Percentiles rank a stretch among this genome's conserved stretches.
Evolutionary conservation across 306 rosid species (phyloP).

Genomic region (Malus fusca): DNA sequence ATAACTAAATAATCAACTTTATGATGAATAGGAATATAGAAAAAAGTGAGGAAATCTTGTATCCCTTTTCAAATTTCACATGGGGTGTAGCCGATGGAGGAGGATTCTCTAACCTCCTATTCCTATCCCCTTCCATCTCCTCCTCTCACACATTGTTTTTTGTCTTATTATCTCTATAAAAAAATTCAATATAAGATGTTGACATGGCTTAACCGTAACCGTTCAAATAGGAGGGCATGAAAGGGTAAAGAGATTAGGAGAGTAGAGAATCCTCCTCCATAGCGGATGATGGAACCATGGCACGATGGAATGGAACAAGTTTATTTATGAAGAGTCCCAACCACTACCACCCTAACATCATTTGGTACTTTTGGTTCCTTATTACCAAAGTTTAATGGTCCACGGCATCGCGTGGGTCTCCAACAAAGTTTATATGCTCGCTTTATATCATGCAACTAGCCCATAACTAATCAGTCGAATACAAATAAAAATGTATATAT

Average conservation of each 20-base stretch:
- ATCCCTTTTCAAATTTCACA: constrained; percentile 3
- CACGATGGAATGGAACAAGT: constrained; percentile 15
- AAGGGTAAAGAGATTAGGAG: too few species aligned
- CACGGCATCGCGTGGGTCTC: constrained; percentile 23
- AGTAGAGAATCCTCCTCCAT: too few species aligned
- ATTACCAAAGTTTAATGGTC: constrained; percentile 10
- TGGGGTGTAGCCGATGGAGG: constrained; percentile 19
- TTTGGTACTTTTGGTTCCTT: constrained; percentile 18
- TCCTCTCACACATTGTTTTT: too few species aligned
- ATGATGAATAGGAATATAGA: background rate
- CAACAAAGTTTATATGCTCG: background rate
- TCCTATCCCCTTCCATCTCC: too few species aligned
- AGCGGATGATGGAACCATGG: constrained; percentile 1
- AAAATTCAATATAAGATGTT: too few species aligned
- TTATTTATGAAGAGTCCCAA: constrained; percentile 18
- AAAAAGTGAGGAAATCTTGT: background rate
- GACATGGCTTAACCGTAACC: too few species aligned
- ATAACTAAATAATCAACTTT: background rate
- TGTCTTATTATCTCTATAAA: too few species aligned
- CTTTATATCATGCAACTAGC: background rate
- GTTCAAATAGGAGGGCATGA: too few species aligned
- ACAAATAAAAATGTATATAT: background rate
- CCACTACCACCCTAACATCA: constrained; percentile 14
- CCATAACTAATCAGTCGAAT: background rate
- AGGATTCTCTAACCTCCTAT: too few species aligned